Base-by-base conservation (phyloP, 148 eudicot genomes). In the Limonium bicolor region DNA sequence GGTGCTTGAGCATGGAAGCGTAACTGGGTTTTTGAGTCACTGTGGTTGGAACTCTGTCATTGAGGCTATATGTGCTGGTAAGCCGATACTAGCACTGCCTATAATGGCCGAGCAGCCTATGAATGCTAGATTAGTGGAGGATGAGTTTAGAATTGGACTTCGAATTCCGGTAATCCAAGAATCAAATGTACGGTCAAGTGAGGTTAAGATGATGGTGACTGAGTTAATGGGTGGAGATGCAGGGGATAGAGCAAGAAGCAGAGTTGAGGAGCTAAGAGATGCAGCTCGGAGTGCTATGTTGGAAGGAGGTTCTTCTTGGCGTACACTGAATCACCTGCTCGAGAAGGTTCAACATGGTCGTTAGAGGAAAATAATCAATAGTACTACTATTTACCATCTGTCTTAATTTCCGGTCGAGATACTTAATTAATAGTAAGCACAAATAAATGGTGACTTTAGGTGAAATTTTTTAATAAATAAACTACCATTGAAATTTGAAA, bases 11-110 rank as follows among this genome's bases (percentile, higher is more conserved):
- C 95, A 81, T 11, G 55, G 41, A 24, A 48, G 51, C 2, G 72
- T 74, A 0, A 30, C 45, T n/a, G 92, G 86, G 5, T 77, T 74
- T 48, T 13, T 86, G 25, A 86, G 80, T 49, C 96, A 86, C 13
- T 86, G 96, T 17, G 87, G 96, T 1, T 78, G 96, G 96, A 86
- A 82, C 64, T 86, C 95, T 3, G 67, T 63, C 2, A 7, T 57
- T 1, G 95, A 85, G 47, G 76, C 87, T 46, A 48, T 81, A 21
- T 81, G 84, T 4, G 78, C 87, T 0, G 51, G 53, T 6, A 81
- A 75, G 1, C 87, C 96, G 1, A 68, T 86, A 20, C 53, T 86
- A 20, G 87, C 79, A 0, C 75, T 82, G 84, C 96, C 93, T 1
- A 66, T 78, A 67, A 66, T 78, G 78, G 96, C 93, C 0, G 96